phyloP scores from a whole-genome alignment of 768 basidiomycete species.

The Panus rudis region DNA sequence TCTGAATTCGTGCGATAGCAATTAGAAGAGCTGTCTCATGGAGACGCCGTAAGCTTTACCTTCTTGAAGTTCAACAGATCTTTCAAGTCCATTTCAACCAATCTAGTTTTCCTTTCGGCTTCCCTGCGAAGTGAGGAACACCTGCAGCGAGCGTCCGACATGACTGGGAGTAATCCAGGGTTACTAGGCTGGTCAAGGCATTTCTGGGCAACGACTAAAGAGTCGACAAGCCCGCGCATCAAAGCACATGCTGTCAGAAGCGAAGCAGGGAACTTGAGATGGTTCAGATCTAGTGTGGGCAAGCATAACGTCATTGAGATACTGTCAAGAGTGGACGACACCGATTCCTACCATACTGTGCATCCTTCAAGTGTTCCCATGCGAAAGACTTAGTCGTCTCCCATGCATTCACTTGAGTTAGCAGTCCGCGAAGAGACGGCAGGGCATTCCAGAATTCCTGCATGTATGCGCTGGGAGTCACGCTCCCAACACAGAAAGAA shows the following conservation, averaged over 20 bases:
- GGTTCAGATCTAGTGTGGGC: slow-evolving; percentile 38
- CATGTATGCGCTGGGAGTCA: slow-evolving; percentile 41
- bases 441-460: slow-evolving; percentile 54
- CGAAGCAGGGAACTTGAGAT: slow-evolving; percentile 45
- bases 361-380: slow-evolving; percentile 45
- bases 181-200: too few relatives aligned
- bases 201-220: too few relatives aligned
- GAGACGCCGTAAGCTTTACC: too few relatives aligned
- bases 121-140: too few relatives aligned
- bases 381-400: slow-evolving; percentile 34
- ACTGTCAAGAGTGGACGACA: too few relatives aligned
- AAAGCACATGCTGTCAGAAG: slow-evolving; percentile 49
- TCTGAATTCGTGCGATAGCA: too few relatives aligned
- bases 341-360: slow-evolving; percentile 31
- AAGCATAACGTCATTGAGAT: background rate
- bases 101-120: too few relatives aligned
- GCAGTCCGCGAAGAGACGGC: slow-evolving; percentile 43
- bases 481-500: slow-evolving; percentile 41
- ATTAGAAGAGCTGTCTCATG: too few relatives aligned
- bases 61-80: too few relatives aligned
- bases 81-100: too few relatives aligned
- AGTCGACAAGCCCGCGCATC: slow-evolving; percentile 34
- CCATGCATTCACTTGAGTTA: slow-evolving; percentile 36
- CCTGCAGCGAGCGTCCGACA: too few relatives aligned
- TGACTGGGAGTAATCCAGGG: too few relatives aligned